Conservation (phyloP, 768 basidiomycete genomes). For the Amanita thiersii region DNA sequence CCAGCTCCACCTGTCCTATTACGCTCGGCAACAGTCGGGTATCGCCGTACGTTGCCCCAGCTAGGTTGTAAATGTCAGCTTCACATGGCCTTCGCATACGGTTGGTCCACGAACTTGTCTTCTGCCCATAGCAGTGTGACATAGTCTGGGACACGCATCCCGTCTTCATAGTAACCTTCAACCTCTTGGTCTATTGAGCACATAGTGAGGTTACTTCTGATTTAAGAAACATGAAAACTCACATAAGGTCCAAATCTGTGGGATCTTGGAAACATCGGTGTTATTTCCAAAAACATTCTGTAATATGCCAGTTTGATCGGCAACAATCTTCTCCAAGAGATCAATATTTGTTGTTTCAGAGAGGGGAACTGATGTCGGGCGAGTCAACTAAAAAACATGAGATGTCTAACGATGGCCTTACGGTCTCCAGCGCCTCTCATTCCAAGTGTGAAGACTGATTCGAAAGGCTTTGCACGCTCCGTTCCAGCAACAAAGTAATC, state of each 20-base stretch:
- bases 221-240: constrained; percentile 12
- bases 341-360: constrained; percentile 38
- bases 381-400: not conserved
- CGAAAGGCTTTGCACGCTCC: constrained; percentile 48
- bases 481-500: constrained; percentile 56
- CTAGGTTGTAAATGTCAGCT: constrained; percentile 18
- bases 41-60: constrained; percentile 66
- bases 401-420: constrained; percentile 16
- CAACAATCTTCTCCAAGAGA: constrained; percentile 47
- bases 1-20: constrained; percentile 63
- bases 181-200: constrained; percentile 44
- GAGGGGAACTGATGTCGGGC: constrained; percentile 35
- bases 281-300: constrained; percentile 38
- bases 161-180: constrained; percentile 56
- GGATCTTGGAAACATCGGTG: constrained; percentile 39
- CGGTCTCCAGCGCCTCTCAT: constrained; percentile 60
- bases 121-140: constrained; percentile 65
- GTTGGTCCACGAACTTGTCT: constrained; percentile 43
- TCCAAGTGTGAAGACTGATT: constrained; percentile 59
- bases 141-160: constrained; percentile 55
- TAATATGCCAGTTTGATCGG: constrained; percentile 56
- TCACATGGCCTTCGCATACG: not conserved
- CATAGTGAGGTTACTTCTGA: not conserved
- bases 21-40: constrained; percentile 42
- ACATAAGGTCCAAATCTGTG: constrained; percentile 63